phyloP scores from a whole-genome alignment of 2,329 filamentous ascomycete species.

The Monilinia laxa region DNA sequence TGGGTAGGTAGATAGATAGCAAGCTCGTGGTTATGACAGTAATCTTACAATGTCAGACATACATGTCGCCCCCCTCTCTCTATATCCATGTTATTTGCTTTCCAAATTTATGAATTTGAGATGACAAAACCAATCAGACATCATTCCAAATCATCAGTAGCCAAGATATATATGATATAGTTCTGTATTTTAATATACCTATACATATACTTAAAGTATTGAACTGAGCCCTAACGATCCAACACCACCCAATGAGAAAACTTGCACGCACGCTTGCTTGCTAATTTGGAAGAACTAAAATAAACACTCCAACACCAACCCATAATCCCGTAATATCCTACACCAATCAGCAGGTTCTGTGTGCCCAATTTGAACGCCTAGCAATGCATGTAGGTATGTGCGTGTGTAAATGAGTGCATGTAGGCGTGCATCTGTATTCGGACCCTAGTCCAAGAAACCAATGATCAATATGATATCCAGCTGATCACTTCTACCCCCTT shows the following conservation, averaged over 20 bases:
- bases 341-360: not conserved
- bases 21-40: too few relatives aligned
- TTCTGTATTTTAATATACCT: too few relatives aligned
- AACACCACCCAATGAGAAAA: not conserved
- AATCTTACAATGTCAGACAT: too few relatives aligned
- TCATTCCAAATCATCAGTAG: too few relatives aligned
- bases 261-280: not conserved
- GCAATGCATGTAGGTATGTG: not conserved
- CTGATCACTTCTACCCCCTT: not conserved
- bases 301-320: not conserved
- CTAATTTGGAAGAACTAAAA: not conserved
- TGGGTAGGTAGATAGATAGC: too few relatives aligned
- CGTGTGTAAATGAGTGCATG: not conserved
- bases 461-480: not conserved
- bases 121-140: too few relatives aligned
- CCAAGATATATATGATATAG: too few relatives aligned
- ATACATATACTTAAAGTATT: too few relatives aligned
- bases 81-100: too few relatives aligned
- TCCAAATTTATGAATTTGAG: too few relatives aligned
- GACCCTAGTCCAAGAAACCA: not conserved
- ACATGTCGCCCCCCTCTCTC: too few relatives aligned
- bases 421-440: not conserved
- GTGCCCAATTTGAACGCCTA: slow-evolving; percentile 8
- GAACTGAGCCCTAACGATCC: not conserved
- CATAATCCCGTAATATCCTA: not conserved